Evolutionary conservation across 306 rosid genomes (phyloP), one percentile per base, ranked within the genome.

Genomic region (Argentina anserina): DNA sequence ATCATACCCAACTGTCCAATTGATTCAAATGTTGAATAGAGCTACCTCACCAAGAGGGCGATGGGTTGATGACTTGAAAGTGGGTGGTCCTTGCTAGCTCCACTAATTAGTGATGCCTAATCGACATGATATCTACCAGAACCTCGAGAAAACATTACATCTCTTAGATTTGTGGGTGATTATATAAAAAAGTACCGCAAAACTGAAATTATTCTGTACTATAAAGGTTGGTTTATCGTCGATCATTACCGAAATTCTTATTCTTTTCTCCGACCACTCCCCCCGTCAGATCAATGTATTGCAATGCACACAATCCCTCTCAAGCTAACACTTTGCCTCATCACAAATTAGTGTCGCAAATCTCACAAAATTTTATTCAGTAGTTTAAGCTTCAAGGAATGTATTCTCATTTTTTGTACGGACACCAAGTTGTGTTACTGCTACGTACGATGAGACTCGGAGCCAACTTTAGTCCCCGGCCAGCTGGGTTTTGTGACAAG

Each of bases 81-180:
- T 69, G 63, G 72, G 76, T 74, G 79, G 76, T 69, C 79, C 76
- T 43, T 15, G 2, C 13, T 52, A 40, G 43, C 39, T 74, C 72
- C 79, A 69, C 49, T 52, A 33, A 18, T 68, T 45, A 21, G 33
- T 41, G 65, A 52, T 69, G 28, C 71, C 53, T 63, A 34, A 31
- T 25, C 47, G 67, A 56, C 18, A 23, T 52, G 29, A 21, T 60
- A 2, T 29, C 17, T 42, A 33, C 65, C 5, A 60, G 39, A 3
- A 59, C 20, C 23, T 13, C 11, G 14, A 17, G 65, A 17, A 59
- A 59, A 31, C 21, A 6, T 7, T 29, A 14, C 1, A 15, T 59
- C 65, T 56, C 63, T 23, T 26, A 12, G 12, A 26, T 56, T 17
- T 56, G 3, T 56, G 3, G 17, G 18, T 56, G 34, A 25, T 25